phyloP scores from a whole-genome alignment of 768 basidiomycete species.

The Trametes sanguinea region DNA sequence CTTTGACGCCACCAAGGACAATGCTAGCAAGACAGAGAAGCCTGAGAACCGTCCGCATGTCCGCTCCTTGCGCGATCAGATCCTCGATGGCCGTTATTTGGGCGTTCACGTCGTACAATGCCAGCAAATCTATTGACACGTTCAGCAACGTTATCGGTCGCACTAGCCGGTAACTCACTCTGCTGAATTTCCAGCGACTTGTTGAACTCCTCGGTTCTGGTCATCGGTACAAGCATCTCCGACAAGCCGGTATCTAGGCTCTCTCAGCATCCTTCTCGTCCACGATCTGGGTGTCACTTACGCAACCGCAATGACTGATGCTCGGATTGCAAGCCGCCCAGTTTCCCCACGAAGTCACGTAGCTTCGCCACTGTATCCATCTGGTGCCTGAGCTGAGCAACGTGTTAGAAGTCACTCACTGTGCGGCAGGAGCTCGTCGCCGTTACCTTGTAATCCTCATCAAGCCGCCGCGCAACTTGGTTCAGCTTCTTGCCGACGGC shows the following conservation, averaged over 20 bases:
- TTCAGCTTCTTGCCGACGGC: constrained; percentile 82
- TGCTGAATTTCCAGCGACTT: constrained; percentile 94
- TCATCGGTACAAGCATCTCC: constrained; percentile 86
- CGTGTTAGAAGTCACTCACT: neutral
- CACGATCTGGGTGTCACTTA: constrained; percentile 45
- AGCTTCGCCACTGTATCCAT: constrained; percentile 91
- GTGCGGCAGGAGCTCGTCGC: constrained; percentile 8
- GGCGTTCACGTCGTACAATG: constrained; percentile 79
- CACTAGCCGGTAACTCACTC: constrained; percentile 52
- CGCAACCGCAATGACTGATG: constrained; percentile 88
- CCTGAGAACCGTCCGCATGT: constrained; percentile 76
- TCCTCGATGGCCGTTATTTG: constrained; percentile 91
- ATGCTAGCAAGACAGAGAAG: constrained; percentile 86
- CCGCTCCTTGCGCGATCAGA: constrained; percentile 82
- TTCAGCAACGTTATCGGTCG: neutral
- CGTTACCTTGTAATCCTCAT: constrained; percentile 87
- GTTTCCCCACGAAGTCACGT: constrained; percentile 91
- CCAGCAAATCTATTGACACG: constrained; percentile 73
- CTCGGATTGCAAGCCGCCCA: constrained; percentile 90
- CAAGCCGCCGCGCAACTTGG: constrained; percentile 77
- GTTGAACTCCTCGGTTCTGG: constrained; percentile 86
- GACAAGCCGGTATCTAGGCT: constrained; percentile 85
- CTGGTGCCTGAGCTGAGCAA: constrained; percentile 69
- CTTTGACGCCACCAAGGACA: constrained; percentile 82
- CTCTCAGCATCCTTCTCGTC: constrained; percentile 13